Conservation (phyloP, 306 rosid genomes). For the Vigna radiata region DNA sequence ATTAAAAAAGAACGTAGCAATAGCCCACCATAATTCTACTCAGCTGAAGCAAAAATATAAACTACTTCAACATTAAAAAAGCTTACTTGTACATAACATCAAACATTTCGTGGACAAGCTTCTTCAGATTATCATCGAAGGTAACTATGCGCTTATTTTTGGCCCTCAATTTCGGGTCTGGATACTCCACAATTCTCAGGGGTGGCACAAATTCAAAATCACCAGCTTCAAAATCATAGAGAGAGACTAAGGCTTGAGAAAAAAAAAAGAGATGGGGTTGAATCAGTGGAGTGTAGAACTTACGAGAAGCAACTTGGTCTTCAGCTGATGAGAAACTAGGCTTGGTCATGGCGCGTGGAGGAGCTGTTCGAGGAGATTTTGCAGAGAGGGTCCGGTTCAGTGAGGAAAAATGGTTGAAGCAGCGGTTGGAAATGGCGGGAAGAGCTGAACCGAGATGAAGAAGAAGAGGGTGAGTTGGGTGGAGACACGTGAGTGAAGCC, state of each 20-base stretch:
- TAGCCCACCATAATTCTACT: background rate
- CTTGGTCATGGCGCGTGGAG: slow-evolving; percentile 61
- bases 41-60: background rate
- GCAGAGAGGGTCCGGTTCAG: slow-evolving; percentile 32
- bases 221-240: slow-evolving; percentile 50
- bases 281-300: slow-evolving; percentile 22
- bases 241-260: background rate
- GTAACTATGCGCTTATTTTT: slow-evolving; percentile 72
- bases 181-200: slow-evolving; percentile 72
- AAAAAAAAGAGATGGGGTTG: no score
- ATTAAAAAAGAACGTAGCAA: no score
- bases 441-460: slow-evolving; percentile 36
- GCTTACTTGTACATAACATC: slow-evolving; percentile 91
- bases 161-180: slow-evolving; percentile 74
- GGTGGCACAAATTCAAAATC: slow-evolving; percentile 80
- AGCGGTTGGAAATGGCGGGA: slow-evolving; percentile 48
- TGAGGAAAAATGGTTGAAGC: slow-evolving; percentile 39
- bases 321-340: slow-evolving; percentile 56
- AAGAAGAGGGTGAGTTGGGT: slow-evolving; percentile 35
- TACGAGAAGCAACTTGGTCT: slow-evolving; percentile 74
- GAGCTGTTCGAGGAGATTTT: slow-evolving; percentile 12
- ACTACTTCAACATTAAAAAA: slow-evolving; percentile 15
- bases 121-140: slow-evolving; percentile 79
- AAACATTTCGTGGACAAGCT: slow-evolving; percentile 82
- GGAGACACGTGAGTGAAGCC: slow-evolving; percentile 54